Evolutionary conservation across 257 asterid genomes (phyloP).

Genomic region (Lithospermum erythrorhizon): DNA sequence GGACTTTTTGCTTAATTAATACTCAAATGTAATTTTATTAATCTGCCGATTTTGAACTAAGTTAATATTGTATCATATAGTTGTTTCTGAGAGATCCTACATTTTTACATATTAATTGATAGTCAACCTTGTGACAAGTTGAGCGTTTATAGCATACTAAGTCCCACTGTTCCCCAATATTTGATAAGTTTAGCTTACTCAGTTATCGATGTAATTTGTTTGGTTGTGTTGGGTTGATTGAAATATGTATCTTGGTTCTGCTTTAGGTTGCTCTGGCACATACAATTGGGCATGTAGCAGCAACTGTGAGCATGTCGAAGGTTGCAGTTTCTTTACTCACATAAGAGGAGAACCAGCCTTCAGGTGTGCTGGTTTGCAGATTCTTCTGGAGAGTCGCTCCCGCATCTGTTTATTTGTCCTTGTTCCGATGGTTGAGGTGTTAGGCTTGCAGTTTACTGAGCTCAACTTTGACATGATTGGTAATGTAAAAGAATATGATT

Average conservation of each 20-base stretch:
- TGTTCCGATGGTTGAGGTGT: slow-evolving; percentile 9
- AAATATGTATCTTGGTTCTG: neutral
- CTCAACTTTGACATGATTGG: slow-evolving; percentile 13
- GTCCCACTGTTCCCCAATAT: no score
- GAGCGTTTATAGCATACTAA: no score
- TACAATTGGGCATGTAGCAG: slow-evolving; percentile 14
- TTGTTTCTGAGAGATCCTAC: no score
- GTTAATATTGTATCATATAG: no score
- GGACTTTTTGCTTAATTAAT: neutral
- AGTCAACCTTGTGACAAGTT: no score
- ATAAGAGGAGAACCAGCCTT: slow-evolving; percentile 13
- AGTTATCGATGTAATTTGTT: neutral
- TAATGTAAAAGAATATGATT: neutral
- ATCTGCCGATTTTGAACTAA: neutral
- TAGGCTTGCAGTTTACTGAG: slow-evolving; percentile 9
- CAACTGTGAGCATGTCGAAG: slow-evolving; percentile 13
- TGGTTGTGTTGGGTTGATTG: neutral
- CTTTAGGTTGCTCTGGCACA: slow-evolving; percentile 9
- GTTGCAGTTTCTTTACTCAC: slow-evolving; percentile 10
- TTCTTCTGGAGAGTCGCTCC: slow-evolving; percentile 10
- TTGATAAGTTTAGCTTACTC: neutral
- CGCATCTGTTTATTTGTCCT: slow-evolving; percentile 11
- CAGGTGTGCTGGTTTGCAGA: slow-evolving; percentile 10
- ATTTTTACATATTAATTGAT: no score
- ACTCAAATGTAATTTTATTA: neutral